Evolutionary conservation across 1,284 basidiomycete species (phyloP).

Genomic region (Exobasidium rhododendri): DNA sequence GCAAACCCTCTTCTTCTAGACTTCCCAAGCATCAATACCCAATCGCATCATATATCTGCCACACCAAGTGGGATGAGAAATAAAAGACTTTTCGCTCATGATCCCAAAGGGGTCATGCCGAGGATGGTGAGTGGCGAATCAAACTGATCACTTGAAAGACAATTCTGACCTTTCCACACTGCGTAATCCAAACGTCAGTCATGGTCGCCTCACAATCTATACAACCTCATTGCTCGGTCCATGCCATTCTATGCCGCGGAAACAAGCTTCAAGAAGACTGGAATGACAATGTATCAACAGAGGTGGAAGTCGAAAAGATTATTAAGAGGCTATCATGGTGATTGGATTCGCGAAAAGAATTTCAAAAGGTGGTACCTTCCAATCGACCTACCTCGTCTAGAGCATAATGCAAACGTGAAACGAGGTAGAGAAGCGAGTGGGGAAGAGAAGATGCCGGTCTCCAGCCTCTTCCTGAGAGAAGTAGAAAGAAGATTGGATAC

Average conservation of each 20-base stretch:
- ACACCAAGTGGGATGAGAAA: no score
- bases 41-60: no score
- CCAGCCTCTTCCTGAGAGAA: slow-evolving; percentile 47
- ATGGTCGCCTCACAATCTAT: slow-evolving; percentile 75
- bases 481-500: slow-evolving; percentile 93
- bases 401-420: not conserved
- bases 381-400: slow-evolving; percentile 75
- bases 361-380: slow-evolving; percentile 97
- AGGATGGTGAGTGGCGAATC: slow-evolving; percentile 12
- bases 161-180: not conserved
- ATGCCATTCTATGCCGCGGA: slow-evolving; percentile 54
- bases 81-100: slow-evolving; percentile 10
- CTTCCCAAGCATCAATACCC: no score
- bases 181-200: slow-evolving; percentile 21
- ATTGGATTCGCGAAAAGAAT: slow-evolving; percentile 84
- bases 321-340: slow-evolving; percentile 90
- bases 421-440: slow-evolving; percentile 4
- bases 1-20: no score
- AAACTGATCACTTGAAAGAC: not conserved
- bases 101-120: slow-evolving; percentile 11
- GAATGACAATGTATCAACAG: slow-evolving; percentile 79
- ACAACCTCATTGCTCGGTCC: slow-evolving; percentile 65
- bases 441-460: slow-evolving; percentile 38
- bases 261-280: slow-evolving; percentile 64
- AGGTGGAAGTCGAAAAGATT: slow-evolving; percentile 87